Base-by-base conservation (phyloP, 805 yeast genomes). In the Hanseniaspora occidentalis region DNA sequence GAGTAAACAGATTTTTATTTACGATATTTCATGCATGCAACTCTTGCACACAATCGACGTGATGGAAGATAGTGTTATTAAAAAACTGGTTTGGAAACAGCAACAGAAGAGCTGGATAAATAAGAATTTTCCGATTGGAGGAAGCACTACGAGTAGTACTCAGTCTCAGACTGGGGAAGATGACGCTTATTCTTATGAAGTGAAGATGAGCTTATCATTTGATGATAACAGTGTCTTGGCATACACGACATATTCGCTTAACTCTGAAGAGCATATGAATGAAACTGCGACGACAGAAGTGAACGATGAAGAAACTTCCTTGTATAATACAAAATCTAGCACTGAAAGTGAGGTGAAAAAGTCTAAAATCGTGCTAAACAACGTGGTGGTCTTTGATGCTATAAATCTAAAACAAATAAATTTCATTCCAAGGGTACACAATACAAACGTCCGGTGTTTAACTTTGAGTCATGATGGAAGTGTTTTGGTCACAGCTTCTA, bases 11-110 rank as follows among this genome's bases (percentile, higher is more conserved):
- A 75, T 92, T 8, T 83, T 77, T 56, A 74, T 89, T 36, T 92
- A 89, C 62, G 96, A 89, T 58, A 79, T 89, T 45, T 76, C 92
- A 43, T 84, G 94, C 57, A 86, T 89, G 79, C 77, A 83, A 52
- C 70, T 88, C 20, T 57, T 89, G 33, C 82, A 77, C 51, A 78
- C 80, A 1, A 70, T 81, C 26, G 85, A 81, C 24, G 47, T 56
- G 7, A 46, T 51, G 51, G 57, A 50, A 40, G 51, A 48, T 25
- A 43, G 47, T 18, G 36, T 33, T n/a, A 19, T 33, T 4, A 33
- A 33, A 33, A n/a, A 33, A 33, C 10, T 33, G 23, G 36, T 33
- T 5, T 8, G 11, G 22, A 33, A 33, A 14, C 13, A 33, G 16
- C 36, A 33, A 20, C 22, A 33, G 19, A 33, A 33, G 16, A 7